Percentiles rank a stretch among this genome's conserved stretches.
Conservation (phyloP, 2,329 filamentous ascomycete genomes). For the Didymella keratinophila region DNA sequence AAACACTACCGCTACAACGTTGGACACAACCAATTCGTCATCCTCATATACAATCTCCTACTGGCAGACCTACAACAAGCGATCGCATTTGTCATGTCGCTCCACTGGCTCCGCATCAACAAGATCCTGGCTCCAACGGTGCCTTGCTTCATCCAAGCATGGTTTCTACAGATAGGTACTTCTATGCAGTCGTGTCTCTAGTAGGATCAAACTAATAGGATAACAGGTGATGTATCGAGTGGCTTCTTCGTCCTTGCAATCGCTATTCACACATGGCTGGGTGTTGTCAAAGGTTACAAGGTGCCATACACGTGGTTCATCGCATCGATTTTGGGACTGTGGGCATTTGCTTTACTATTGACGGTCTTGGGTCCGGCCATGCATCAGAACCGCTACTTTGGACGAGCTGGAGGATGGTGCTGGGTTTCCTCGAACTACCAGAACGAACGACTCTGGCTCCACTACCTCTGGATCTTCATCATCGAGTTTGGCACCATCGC, state of each 20-base stretch:
- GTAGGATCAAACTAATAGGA: too few relatives aligned
- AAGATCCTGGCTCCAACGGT: constrained; percentile 55
- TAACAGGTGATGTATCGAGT: constrained; percentile 60
- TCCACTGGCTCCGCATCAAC: constrained; percentile 57
- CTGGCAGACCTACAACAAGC: constrained; percentile 70
- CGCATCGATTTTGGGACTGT: constrained; percentile 54
- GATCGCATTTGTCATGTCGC: constrained; percentile 58
- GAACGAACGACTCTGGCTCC: constrained; percentile 57
- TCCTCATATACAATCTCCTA: constrained; percentile 74
- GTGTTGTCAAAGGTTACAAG: constrained; percentile 58
- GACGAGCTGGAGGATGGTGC: constrained; percentile 62
- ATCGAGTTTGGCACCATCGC: constrained; percentile 60
- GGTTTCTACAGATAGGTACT: constrained; percentile 62
- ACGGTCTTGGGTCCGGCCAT: constrained; percentile 57
- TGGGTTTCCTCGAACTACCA: constrained; percentile 58
- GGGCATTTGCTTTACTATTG: constrained; percentile 57
- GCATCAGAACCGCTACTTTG: constrained; percentile 55
- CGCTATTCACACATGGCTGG: constrained; percentile 62
- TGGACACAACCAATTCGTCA: constrained; percentile 64
- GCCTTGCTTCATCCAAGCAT: constrained; percentile 60
- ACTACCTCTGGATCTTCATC: constrained; percentile 64
- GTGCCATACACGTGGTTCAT: constrained; percentile 57
- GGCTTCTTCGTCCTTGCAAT: constrained; percentile 64
- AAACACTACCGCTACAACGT: constrained; percentile 58
- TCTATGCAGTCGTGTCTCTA: too few relatives aligned